Evolutionary conservation across 495 filamentous ascomycete species (phyloP), one percentile per base, ranked within the genome.

Genomic region (Glarea lozoyensis): DNA sequence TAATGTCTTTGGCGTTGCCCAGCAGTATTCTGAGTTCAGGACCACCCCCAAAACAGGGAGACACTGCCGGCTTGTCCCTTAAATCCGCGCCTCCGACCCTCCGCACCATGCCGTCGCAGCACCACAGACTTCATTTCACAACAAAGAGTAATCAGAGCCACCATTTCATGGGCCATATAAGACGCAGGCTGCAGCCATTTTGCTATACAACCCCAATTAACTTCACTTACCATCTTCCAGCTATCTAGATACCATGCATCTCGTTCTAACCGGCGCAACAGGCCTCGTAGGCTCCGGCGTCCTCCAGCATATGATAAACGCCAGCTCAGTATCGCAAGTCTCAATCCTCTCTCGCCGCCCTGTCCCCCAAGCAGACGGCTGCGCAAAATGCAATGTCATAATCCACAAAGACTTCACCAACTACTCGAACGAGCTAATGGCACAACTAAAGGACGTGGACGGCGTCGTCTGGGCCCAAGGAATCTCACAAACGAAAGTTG

Each of bases 261-360:
- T 88, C 44, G 79, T 88, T 40, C 70, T 86, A 30, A 86, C 83
- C 0, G 83, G 83, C 25, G 82, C 82, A 6, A 88, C 82, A 0
- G 83, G 83, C 46, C 69, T 85, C 3, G 75, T 86, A 13, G 82
- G 83, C 59, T 75, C 73, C 4, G 73, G 63, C 18, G 73, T 76
- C 17, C 68, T 86, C 1, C 70, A 79, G 40, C 65, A 71, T 40
- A 82, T 86, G 69, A 66, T 86, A 42, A 67, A 62, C 36, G 73
- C 65, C 22, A 61, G 65, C 17, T 57, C 63, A 1, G 56, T 86
- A 46, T 69, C 70, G 29, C 76, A 72, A 21, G 73, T 88, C 53
- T 81, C 76, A 11, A 73, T 86, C 47, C 65, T 88, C 40, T 78
- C 68, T 37, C 69, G 82, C 6, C 62, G 79, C 21, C 79, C 82